Conservation (phyloP, 2,329 filamentous ascomycete genomes). For the Hypoxylon sp. region DNA sequence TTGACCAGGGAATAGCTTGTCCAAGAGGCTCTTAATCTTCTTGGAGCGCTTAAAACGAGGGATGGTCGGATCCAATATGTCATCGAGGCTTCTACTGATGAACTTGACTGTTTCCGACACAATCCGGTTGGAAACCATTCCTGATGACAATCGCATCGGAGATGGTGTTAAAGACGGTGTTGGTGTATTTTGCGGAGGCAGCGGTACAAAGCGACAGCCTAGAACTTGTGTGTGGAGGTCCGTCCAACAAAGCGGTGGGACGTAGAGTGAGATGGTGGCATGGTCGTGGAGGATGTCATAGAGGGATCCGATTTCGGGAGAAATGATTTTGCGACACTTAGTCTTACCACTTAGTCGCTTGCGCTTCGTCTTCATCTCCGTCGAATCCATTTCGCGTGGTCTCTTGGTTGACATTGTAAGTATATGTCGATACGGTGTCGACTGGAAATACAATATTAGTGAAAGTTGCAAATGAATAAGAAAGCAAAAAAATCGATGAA, state of each 20-base stretch:
- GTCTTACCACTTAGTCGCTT: constrained; percentile 8
- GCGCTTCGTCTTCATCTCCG: constrained; percentile 4
- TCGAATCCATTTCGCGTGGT: background rate
- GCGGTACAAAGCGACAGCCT: constrained; percentile 62
- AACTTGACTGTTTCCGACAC: constrained; percentile 59
- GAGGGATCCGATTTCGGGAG: constrained; percentile 65
- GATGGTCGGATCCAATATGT: constrained; percentile 57
- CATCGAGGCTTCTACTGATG: constrained; percentile 62
- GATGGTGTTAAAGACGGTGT: constrained; percentile 56
- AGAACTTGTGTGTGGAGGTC: constrained; percentile 66
- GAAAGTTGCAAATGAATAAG: background rate
- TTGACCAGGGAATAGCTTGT: constrained; percentile 60
- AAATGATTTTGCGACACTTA: constrained; percentile 53
- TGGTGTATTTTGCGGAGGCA: constrained; percentile 60
- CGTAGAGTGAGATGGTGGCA: constrained; percentile 63
- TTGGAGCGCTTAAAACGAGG: constrained; percentile 56
- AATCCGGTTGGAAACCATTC: background rate
- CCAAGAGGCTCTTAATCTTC: constrained; percentile 62
- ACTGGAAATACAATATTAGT: constrained; percentile 18
- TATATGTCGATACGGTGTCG: background rate
- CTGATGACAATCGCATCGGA: constrained; percentile 56
- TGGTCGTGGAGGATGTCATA: constrained; percentile 67
- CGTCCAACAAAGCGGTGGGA: constrained; percentile 70
- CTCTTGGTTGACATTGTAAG: constrained; percentile 20
- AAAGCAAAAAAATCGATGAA: background rate